Base-by-base conservation (phyloP, 1,284 basidiomycete genomes). In the Cutaneotrichosporon spelunceum region DNA sequence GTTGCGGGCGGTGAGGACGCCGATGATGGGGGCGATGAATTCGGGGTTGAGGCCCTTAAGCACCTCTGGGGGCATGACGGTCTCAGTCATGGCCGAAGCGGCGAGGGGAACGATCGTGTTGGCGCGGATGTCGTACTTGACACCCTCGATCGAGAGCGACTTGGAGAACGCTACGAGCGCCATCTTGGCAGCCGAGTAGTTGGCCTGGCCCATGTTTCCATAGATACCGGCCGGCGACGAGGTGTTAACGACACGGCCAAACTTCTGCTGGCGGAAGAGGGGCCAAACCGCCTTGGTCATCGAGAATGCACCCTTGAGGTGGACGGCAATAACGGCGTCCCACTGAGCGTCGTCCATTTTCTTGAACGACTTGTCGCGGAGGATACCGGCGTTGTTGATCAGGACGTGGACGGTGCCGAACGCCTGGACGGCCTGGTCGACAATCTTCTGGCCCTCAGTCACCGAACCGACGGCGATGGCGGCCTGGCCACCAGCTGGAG, bases 251-350 rank as follows among this genome's bases (percentile, higher is more conserved):
- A 98, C 84, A 57, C 93, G 87, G 16, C 93, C 93, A 69, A 90
- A 96, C 81, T 93, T 93, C 77, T 97, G 93, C 74, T 91, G 90
- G 72, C 91, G 86, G 84, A 99, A 96, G 76, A 91, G 81, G 3
- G 94, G 93, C 96, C 95, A 99, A 34, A 87, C 93, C 49, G 96
- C 95, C 77, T 94, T 95, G 48, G 91, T 90, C 79, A 93, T 96
- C n/a, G 92, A 83, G 79, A 88, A 99, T 0, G 95, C 88, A 57
- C 94, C 95, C 80, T 94, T 96, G 66, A 99, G 82, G 77, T 99
- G 96, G 23, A 99, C 94, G 24, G 88, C 86, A 58, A 86, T 84
- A 66, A 98, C 84, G 65, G 89, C 85, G 72, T 95, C 92, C 83
- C 88, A 94, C 70, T 94, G 91, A 72, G 79, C 68, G 76, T 94